Base-by-base conservation (phyloP, 441 rosid species). In the Pelargonium cotyledonis region DNA sequence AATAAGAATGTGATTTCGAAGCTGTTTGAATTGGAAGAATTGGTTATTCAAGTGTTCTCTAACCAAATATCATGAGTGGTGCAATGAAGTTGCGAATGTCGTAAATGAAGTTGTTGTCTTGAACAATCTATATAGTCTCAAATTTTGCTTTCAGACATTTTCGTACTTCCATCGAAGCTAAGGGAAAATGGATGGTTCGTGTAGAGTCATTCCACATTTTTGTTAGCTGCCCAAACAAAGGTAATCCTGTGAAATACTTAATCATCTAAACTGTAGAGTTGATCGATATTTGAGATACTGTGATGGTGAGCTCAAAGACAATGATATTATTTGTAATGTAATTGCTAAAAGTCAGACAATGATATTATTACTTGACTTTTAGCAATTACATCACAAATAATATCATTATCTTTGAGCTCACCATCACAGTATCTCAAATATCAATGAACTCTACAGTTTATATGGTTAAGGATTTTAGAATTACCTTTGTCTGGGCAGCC, bases 231-330 rank as follows among this genome's bases (percentile, higher is more conserved):
- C 21, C 21, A 7, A 6, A 15, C 9, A 53, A 8, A 8, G 18
- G 60, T 15, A 53, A 19, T 19, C 21, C 21, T 15, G 21, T n/a
- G n/a, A 53, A 1, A 53, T 53, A 6, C 60, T 53, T 16, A 4
- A 15, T 2, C 7, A 16, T 53, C 21, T 53, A 8, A 19, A 53
- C 2, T 15, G 16, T 2, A 15, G 2, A 5, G 60, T 53, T 0
- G 60, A 53, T 53, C 60, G 60, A 53, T 53, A 53, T 15, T 15
- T 53, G 60, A 53, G 60, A 6, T 53, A 53, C 18, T 15, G 60
- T n/a, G 15, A 18, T 8, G 58, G 58, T 51, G 58, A n/a, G 19
- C 58, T 51, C 58, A n/a, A 51, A 51, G 19, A 51, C 19, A 51
- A 12, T 1, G 19, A 3, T 5, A 51, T n/a, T 6, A 15, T 51